Base-by-base conservation (phyloP, 2,329 filamentous ascomycete genomes). In the Parasarocladium wereldwijsianum region DNA sequence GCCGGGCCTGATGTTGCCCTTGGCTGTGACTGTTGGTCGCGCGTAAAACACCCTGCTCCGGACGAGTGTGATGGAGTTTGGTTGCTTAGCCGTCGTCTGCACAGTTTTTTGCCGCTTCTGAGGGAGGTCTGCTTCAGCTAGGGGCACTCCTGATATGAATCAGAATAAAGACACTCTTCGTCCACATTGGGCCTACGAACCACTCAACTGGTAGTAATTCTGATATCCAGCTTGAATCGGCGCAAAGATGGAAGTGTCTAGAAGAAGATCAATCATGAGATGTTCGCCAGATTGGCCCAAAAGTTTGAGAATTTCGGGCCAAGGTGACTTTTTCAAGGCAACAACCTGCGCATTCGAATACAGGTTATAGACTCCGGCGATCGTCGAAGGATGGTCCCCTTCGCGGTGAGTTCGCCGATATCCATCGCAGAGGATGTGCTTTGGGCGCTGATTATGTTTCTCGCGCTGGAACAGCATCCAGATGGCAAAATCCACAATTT, bases 41-140 rank as follows among this genome's bases (percentile, higher is more conserved):
- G 81, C 78, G 52, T 94, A 96, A 29, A 96, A 64, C 62, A 94
- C 92, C 13, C 84, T 73, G 44, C 71, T 84, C 35, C 86, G 75
- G 26, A 86, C 70, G 43, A 98, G 78, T 2, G 61, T 56, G 34
- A 96, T 84, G 11, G 72, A 67, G 23, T 66, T 67, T 8, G 63
- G 58, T 11, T 52, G 24, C 14, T 18, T 31, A 18, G 12, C 33
- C 27, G 19, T n/a, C 13, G 9, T 46, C 26, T 31, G 36, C 2
- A 24, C n/a, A 17, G 17, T 12, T 11, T 20, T 14, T 10, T 24
- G 8, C 4, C 9, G 22, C 9, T 8, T 16, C 13, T 31, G 39
- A 33, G 33, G 51, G 33, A 41, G 31, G 22, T 55, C 47, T 19
- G 59, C 33, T 17, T 70, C 66, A 13, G 57, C 62, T 23, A 76